phyloP scores from a whole-genome alignment of 257 asterid species.

The Catharanthus roseus region DNA sequence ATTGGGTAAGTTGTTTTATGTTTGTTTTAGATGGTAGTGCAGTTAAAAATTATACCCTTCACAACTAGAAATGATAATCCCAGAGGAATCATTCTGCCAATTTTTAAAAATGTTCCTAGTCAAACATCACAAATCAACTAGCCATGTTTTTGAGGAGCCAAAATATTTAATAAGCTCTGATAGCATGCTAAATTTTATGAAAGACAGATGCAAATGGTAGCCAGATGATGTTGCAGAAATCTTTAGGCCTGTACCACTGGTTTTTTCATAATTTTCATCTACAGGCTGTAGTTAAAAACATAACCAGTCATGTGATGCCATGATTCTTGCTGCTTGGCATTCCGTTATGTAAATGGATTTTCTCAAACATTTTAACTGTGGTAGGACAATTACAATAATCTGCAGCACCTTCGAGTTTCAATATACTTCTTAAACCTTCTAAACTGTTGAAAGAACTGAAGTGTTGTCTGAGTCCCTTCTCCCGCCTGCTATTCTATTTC shows the following conservation, averaged over 20 bases:
- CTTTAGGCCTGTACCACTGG: not conserved
- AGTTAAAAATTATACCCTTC: too few relatives aligned
- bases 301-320: not conserved
- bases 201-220: not conserved
- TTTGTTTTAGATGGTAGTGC: too few relatives aligned
- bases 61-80: too few relatives aligned
- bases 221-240: not conserved
- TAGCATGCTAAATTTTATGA: not conserved
- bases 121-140: not conserved
- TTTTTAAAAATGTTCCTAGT: too few relatives aligned
- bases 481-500: too few relatives aligned
- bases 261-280: not conserved
- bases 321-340: not conserved
- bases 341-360: not conserved
- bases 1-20: too few relatives aligned
- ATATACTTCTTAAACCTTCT: too few relatives aligned
- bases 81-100: too few relatives aligned
- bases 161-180: not conserved
- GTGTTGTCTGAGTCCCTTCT: too few relatives aligned
- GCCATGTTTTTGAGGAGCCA: not conserved
- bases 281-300: not conserved
- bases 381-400: too few relatives aligned
- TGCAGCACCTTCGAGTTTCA: too few relatives aligned
- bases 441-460: too few relatives aligned
- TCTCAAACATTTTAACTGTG: not conserved